Evolutionary conservation across 2,329 filamentous ascomycete genomes (phyloP), one percentile per base, ranked within the genome.

Genomic region (Pyrenophora graminea): DNA sequence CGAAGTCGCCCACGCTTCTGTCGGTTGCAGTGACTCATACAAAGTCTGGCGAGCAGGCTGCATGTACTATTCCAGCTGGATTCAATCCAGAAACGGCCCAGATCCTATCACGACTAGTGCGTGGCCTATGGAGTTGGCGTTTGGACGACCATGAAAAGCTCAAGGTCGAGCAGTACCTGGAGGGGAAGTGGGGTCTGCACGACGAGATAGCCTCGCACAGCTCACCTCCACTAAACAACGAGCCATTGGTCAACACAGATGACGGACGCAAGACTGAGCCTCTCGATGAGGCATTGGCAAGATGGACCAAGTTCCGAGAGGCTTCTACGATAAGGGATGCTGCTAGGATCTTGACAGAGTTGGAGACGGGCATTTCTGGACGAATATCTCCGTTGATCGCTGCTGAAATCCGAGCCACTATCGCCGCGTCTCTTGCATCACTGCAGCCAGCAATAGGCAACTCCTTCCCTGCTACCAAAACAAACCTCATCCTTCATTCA

Each of bases 401-500:
- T 4, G 67, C 68, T n/a, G 80, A 82, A 62, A 74, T 85, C 34
- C 69, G 74, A 10, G 76, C 80, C 13, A 77, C 77, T 13, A 72
- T 82, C 39, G 77, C 76, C 53, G 79, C 81, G 32, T 80, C 80
- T 17, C 69, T 85, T 7, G 60, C 63, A 6, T 49, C 66, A 6
- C 50, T 68, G 25, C 58, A 63, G 37, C 62, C 69, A 4, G 52
- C 74, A 61, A 52, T 67, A 76, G 48, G 76, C 74, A 43, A 76
- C 68, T 61, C 73, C n/a, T 79, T 80, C 39, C 74, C 79, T 2
- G 73, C 76, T 19, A 69, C 73, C 25, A 83, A 83, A 56, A 80
- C 82, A 3, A 81, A 87, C 57, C 71, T 85, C 15, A 76, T 83
- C 4, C 72, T 88, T 10, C 80, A 85, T 49, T 86, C 84, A 55